Evolutionary conservation across 2,329 filamentous ascomycete genomes (phyloP).

Genomic region (Cryphonectria nitschkei): DNA sequence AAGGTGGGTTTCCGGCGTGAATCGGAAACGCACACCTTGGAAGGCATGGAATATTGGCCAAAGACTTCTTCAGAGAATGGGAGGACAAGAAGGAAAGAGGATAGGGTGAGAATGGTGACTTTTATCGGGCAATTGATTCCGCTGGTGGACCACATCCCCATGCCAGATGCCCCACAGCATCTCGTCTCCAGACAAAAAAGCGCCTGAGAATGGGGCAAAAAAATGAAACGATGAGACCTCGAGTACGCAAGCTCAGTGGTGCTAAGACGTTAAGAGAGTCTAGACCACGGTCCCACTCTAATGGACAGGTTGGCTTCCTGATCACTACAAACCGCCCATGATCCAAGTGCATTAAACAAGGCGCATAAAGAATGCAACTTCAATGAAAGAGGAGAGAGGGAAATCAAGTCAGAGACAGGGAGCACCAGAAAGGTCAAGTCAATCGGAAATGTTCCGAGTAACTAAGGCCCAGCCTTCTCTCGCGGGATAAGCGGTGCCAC

Average conservation of each 20-base stretch:
- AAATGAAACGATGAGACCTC: not conserved
- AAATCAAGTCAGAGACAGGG: not conserved
- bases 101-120: not conserved
- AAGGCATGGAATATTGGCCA: not conserved
- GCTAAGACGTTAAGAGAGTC: not conserved
- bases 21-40: not conserved
- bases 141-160: not conserved
- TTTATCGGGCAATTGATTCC: not conserved
- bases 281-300: not conserved
- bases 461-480: not conserved
- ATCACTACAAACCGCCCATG: not conserved
- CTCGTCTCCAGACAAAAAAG: not conserved
- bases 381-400: not conserved
- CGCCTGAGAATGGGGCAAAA: not conserved
- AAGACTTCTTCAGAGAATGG: not conserved
- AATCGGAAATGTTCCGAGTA: not conserved
- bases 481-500: not conserved
- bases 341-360: not conserved
- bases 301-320: not conserved
- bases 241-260: not conserved
- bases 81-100: too few species aligned
- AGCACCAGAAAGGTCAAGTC: not conserved
- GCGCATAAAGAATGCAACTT: not conserved
- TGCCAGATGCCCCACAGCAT: not conserved
- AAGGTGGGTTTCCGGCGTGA: not conserved